Conservation (phyloP, 2,329 filamentous ascomycete species). For the Aspergillus floridensis region DNA sequence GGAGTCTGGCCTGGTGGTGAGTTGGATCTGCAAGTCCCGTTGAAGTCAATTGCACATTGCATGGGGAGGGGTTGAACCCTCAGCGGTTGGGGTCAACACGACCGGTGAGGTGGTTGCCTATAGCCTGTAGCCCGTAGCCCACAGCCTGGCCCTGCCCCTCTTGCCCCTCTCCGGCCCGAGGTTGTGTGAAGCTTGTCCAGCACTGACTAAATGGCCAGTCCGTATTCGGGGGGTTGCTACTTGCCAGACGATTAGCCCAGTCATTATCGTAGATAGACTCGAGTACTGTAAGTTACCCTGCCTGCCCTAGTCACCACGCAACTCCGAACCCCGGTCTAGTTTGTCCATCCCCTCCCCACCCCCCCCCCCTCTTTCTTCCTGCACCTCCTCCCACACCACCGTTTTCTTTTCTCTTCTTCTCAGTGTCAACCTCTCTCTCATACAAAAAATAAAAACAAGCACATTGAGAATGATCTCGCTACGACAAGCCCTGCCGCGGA, state of each 20-base stretch:
- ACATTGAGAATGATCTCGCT: slow-evolving; percentile 25
- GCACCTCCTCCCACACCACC: neutral
- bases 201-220: too few species aligned
- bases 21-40: neutral
- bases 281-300: neutral
- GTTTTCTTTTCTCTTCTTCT: neutral
- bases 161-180: slow-evolving; percentile 1
- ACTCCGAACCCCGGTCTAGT: neutral
- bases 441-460: neutral
- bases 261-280: neutral
- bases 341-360: neutral
- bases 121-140: neutral
- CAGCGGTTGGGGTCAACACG: slow-evolving; percentile 5
- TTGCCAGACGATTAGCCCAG: neutral
- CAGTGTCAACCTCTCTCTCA: neutral
- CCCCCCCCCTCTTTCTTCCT: neutral
- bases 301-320: neutral
- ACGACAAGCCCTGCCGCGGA: slow-evolving; percentile 29
- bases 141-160: neutral
- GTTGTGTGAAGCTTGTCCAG: neutral
- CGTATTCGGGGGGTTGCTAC: neutral
- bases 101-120: too few species aligned
- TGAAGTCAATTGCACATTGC: neutral
- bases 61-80: neutral
- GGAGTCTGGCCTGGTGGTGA: neutral